Percentiles rank a stretch among this genome's conserved stretches.
These are phyloP conservation scores for Globisporangium takayamanum DNA, from an alignment of 352 stramenopile species.

Conservation along the genomic window DNA sequence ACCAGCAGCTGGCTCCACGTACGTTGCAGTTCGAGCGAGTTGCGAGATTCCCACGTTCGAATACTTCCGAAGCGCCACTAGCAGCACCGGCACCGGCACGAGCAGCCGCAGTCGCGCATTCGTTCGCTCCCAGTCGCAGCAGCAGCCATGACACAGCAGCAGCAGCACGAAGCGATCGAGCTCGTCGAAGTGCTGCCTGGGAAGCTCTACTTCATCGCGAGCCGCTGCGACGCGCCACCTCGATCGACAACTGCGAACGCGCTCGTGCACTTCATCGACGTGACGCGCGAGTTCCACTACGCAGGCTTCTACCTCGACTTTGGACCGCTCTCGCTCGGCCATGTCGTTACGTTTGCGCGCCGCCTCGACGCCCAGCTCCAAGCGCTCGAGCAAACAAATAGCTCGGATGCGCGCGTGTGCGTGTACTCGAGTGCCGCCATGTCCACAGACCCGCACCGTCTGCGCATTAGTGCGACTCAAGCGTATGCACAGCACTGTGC, in stretches of 20 bases:
- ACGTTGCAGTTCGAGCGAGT: too few species aligned
- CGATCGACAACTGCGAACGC: neutral
- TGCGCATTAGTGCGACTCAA: neutral
- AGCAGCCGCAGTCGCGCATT: too few species aligned
- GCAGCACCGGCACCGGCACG: too few species aligned
- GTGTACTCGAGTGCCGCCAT: constrained; percentile 12
- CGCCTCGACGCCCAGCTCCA: constrained; percentile 63
- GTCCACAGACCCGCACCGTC: neutral
- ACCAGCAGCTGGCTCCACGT: too few species aligned
- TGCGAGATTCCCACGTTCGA: too few species aligned
- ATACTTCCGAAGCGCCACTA: too few species aligned
- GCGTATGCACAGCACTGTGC: constrained; percentile 51
- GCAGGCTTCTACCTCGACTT: constrained; percentile 96
- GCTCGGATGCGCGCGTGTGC: constrained; percentile 61
- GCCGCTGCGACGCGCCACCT: neutral
- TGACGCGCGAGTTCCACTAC: constrained; percentile 74
- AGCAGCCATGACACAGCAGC: too few species aligned
- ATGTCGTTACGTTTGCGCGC: constrained; percentile 84
- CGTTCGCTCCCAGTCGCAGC: too few species aligned
- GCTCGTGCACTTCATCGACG: constrained; percentile 19
- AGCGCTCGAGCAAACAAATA: constrained; percentile 3
- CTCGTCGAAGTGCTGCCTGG: constrained; percentile 29
- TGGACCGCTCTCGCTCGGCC: constrained; percentile 90
- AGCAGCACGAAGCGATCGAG: constrained; percentile 9
- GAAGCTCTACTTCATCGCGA: constrained; percentile 28